Evolutionary conservation across 129 eudicot genomes (phyloP).

Genomic region (Pseudognaphalium luteoalbum): DNA sequence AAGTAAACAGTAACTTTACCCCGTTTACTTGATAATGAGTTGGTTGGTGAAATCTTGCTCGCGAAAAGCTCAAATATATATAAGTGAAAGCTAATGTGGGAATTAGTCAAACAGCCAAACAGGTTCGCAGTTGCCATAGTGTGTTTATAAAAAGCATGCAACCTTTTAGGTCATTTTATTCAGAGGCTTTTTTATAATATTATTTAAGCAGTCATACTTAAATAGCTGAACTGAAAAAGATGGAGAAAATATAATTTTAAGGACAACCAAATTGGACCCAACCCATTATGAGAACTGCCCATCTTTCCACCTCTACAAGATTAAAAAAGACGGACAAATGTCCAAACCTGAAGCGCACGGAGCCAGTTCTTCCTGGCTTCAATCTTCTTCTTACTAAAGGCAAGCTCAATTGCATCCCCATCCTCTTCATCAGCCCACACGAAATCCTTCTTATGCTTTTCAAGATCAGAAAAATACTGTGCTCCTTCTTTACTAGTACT

Average conservation of each 20-base stretch:
- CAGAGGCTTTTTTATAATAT: no score
- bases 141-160: no score
- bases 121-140: no score
- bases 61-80: not conserved
- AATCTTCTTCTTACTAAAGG: constrained; percentile 92
- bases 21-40: not conserved
- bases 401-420: constrained; percentile 88
- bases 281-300: not conserved
- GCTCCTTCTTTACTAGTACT: constrained; percentile 73
- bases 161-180: no score
- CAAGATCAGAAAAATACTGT: constrained; percentile 71
- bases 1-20: not conserved
- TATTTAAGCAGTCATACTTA: no score
- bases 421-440: constrained; percentile 75
- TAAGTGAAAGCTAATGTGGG: no score
- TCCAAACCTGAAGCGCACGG: constrained; percentile 73
- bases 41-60: not conserved
- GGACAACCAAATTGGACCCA: no score
- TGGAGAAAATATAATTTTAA: no score
- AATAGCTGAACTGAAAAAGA: no score
- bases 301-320: not conserved
- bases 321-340: not conserved
- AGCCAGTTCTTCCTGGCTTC: constrained; percentile 96
- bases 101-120: no score
- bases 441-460: constrained; percentile 71